phyloP scores from a whole-genome alignment of 2,329 filamentous ascomycete genomes.

The Hypoxylon rubiginosum region DNA sequence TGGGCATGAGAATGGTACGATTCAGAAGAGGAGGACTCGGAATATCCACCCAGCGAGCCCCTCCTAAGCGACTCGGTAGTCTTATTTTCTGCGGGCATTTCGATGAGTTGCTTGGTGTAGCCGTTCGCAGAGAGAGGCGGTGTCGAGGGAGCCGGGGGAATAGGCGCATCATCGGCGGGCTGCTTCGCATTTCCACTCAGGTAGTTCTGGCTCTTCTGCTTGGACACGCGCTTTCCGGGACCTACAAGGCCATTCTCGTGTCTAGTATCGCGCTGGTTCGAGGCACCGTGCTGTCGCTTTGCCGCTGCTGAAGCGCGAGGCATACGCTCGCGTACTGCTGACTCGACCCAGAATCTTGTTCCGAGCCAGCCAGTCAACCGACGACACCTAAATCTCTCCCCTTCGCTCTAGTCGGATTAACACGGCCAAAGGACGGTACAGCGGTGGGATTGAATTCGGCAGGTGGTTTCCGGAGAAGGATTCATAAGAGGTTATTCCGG shows the following conservation, averaged over 20 bases:
- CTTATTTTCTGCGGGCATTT: constrained; percentile 59
- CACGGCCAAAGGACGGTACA: constrained; percentile 14
- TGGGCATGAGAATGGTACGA: constrained; percentile 58
- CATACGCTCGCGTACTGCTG: constrained; percentile 64
- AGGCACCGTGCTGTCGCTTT: constrained; percentile 72
- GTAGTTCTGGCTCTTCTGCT: constrained; percentile 62
- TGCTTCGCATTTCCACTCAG: constrained; percentile 54
- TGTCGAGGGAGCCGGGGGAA: constrained; percentile 52
- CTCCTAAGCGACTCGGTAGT: constrained; percentile 56
- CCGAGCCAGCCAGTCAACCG: constrained; percentile 58
- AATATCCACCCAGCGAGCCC: constrained; percentile 60
- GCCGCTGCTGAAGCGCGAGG: constrained; percentile 70
- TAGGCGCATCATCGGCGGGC: constrained; percentile 51
- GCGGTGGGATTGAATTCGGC: constrained; percentile 19
- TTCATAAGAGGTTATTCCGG: constrained; percentile 41
- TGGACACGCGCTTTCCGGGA: constrained; percentile 73
- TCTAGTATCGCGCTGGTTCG: constrained; percentile 77
- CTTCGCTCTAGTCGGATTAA: constrained; percentile 8
- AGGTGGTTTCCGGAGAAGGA: constrained; percentile 29
- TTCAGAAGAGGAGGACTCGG: constrained; percentile 69
- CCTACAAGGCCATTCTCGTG: constrained; percentile 91
- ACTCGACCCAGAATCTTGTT: constrained; percentile 60
- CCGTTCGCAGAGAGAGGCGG: constrained; percentile 56
- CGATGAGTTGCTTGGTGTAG: constrained; percentile 54
- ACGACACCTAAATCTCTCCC: constrained; percentile 36